Conservation (phyloP, 345 rosid species). For the Lepidium didymum region DNA sequence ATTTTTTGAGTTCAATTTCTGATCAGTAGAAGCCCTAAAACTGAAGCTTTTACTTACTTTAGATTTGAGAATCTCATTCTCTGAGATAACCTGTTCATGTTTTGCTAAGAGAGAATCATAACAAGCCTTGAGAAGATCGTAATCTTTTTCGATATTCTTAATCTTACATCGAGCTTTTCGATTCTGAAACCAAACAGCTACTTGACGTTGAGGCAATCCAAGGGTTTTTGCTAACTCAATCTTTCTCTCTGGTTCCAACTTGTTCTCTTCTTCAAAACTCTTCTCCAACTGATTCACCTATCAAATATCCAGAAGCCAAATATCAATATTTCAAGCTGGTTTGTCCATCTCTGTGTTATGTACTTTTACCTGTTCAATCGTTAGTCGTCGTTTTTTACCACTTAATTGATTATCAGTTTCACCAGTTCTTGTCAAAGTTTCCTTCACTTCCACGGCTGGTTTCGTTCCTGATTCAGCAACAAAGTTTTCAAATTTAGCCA, state of each 20-base stretch:
- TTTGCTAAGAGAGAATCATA: conserved; percentile 12
- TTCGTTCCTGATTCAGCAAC: background rate
- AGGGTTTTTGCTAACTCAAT: background rate
- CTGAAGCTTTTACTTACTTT: background rate
- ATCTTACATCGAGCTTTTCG: conserved; percentile 20
- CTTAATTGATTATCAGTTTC: background rate
- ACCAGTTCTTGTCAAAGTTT: background rate
- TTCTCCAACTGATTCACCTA: conserved; percentile 14
- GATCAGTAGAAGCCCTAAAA: background rate
- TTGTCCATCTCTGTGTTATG: background rate
- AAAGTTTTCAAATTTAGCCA: background rate
- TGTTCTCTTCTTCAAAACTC: conserved; percentile 21
- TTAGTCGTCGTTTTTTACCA: conserved; percentile 8
- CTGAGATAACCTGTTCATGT: conserved; percentile 16
- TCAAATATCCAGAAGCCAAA: background rate
- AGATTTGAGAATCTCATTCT: conserved; percentile 17
- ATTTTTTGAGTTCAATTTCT: background rate
- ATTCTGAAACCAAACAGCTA: conserved; percentile 20
- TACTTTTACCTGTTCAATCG: background rate
- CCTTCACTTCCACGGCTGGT: background rate
- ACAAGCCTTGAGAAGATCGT: conserved; percentile 14
- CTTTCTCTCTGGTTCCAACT: conserved; percentile 18
- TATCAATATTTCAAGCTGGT: background rate
- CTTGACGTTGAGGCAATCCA: conserved; percentile 21
- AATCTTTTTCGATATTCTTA: conserved; percentile 9